Conservation (phyloP, 2,329 filamentous ascomycete species). For the Simplicillium sp. region DNA sequence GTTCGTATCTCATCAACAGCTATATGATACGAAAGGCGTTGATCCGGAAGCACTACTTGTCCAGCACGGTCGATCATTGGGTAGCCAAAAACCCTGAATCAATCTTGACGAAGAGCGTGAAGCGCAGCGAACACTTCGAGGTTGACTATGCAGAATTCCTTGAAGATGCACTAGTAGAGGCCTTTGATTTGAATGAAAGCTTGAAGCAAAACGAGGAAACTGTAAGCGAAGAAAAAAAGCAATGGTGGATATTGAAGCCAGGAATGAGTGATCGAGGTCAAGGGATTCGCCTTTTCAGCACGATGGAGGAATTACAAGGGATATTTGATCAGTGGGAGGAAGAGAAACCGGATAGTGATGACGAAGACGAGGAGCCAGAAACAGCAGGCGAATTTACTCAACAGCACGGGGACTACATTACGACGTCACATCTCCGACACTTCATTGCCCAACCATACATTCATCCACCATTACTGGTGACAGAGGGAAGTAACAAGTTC, state of each 20-base stretch:
- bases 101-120: slow-evolving; percentile 59
- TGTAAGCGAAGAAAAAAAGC: slow-evolving; percentile 30
- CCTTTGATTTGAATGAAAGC: slow-evolving; percentile 76
- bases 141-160: slow-evolving; percentile 95
- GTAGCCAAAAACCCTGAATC: slow-evolving; percentile 71
- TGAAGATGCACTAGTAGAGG: slow-evolving; percentile 84
- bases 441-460: slow-evolving; percentile 96
- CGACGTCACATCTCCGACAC: slow-evolving; percentile 85
- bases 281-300: slow-evolving; percentile 82
- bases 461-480: slow-evolving; percentile 66
- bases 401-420: slow-evolving; percentile 45
- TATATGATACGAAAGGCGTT: slow-evolving; percentile 95
- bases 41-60: slow-evolving; percentile 91
- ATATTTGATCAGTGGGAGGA: slow-evolving; percentile 93
- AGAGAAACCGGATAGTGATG: slow-evolving; percentile 54
- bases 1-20: slow-evolving; percentile 65
- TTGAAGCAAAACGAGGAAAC: slow-evolving; percentile 52
- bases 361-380: slow-evolving; percentile 42
- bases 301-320: slow-evolving; percentile 68
- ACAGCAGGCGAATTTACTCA: slow-evolving; percentile 20
- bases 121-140: slow-evolving; percentile 77
- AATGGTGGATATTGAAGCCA: slow-evolving; percentile 98
- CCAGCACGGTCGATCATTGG: slow-evolving; percentile 77
- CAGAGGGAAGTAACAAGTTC: slow-evolving; percentile 69
- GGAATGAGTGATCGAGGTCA: slow-evolving; percentile 96